Percentiles rank a stretch among this genome's conserved stretches.
These are phyloP conservation scores for Ganoderma lingzhi DNA, from an alignment of 1,284 basidiomycete genomes.

Conservation along the genomic window DNA sequence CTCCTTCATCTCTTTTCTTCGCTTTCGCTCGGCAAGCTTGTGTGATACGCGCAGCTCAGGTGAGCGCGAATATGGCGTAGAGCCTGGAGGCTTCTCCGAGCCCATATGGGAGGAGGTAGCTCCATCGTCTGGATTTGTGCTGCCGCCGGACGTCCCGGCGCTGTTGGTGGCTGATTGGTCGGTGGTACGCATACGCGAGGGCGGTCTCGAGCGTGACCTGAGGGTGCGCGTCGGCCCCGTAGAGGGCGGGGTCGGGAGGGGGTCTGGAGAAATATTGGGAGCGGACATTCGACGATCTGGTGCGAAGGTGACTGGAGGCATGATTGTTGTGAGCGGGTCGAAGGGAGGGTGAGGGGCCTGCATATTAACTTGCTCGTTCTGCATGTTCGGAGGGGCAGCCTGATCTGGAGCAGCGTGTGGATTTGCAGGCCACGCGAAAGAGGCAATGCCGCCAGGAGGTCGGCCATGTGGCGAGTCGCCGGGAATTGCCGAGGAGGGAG, in stretches of 20 bases:
- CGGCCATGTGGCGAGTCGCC: constrained; percentile 71
- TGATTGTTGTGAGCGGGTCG: constrained; percentile 54
- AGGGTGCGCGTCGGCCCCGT: constrained; percentile 59
- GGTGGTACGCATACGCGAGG: constrained; percentile 63
- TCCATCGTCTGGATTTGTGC: constrained; percentile 36
- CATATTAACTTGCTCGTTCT: constrained; percentile 51
- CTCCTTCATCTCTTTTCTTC: constrained; percentile 98
- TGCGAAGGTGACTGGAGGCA: constrained; percentile 64
- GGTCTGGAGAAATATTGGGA: constrained; percentile 51
- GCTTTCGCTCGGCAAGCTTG: constrained; percentile 93
- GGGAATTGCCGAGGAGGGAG: constrained; percentile 66
- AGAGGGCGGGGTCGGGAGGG: constrained; percentile 54
- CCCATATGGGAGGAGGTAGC: constrained; percentile 29
- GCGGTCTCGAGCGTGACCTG: constrained; percentile 74
- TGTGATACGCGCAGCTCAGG: constrained; percentile 94
- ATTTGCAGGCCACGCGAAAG: constrained; percentile 75
- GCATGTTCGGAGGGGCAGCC: constrained; percentile 44
- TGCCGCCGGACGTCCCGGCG: constrained; percentile 47
- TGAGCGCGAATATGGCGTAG: constrained; percentile 91
- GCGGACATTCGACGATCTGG: constrained; percentile 79
- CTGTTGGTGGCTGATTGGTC: constrained; percentile 46
- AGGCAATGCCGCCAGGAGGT: constrained; percentile 66
- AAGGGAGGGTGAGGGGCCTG: constrained; percentile 49
- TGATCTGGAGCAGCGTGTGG: constrained; percentile 48
- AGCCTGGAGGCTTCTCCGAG: constrained; percentile 54